Conservation (phyloP, 2,329 filamentous ascomycete species). For the Cladosporium cucumerinum region DNA sequence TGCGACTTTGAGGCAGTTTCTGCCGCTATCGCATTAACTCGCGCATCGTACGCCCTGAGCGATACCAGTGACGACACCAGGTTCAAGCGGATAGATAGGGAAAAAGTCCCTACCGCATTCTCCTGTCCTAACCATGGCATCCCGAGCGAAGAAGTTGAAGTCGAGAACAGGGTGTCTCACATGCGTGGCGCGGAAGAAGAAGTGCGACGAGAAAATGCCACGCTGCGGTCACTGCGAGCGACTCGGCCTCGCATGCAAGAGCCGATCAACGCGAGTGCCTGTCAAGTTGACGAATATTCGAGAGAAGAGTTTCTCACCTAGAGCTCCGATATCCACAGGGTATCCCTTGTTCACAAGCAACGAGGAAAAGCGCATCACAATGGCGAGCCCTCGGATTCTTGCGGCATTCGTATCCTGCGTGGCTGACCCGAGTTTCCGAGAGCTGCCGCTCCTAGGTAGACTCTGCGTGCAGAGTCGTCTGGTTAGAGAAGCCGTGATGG, state of each 20-base stretch:
- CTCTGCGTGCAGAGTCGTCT: constrained; percentile 19
- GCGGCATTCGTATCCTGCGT: constrained; percentile 17
- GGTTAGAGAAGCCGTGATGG: constrained; percentile 21
- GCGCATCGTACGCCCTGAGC: neutral
- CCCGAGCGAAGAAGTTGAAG: constrained; percentile 9
- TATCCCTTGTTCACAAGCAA: constrained; percentile 20
- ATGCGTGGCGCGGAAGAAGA: constrained; percentile 87
- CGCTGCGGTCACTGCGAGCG: constrained; percentile 87
- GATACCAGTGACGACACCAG: neutral
- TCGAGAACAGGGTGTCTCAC: constrained; percentile 89
- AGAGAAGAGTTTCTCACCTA: neutral
- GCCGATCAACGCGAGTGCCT: constrained; percentile 5
- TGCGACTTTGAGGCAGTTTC: neutral
- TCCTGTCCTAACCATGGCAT: neutral
- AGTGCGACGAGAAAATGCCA: constrained; percentile 88
- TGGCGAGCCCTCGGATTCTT: constrained; percentile 15
- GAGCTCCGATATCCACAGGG: constrained; percentile 18
- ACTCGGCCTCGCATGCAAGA: constrained; percentile 18
- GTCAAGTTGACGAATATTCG: neutral
- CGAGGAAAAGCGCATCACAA: constrained; percentile 15
- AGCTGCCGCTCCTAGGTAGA: constrained; percentile 17
- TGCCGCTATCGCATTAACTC: neutral
- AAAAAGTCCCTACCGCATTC: neutral
- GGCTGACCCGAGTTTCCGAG: constrained; percentile 15
- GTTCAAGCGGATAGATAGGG: neutral